phyloP scores from a whole-genome alignment of 768 basidiomycete species.

The Lactifluus rugatus region DNA sequence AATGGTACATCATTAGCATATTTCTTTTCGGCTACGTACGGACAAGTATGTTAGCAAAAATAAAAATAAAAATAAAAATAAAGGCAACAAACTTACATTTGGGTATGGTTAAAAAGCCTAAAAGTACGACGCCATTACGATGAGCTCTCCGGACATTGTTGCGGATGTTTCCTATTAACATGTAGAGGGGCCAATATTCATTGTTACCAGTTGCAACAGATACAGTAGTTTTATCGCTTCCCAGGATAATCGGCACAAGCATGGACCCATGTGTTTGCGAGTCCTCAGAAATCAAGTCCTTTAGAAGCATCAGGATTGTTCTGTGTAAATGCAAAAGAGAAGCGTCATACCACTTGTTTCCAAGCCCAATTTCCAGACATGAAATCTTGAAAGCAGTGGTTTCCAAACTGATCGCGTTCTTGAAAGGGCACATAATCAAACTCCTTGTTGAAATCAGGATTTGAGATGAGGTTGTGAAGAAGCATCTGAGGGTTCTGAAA shows the following conservation, averaged over 20 bases:
- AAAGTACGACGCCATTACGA: conserved; percentile 20
- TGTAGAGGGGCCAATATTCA: conserved; percentile 23
- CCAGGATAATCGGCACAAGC: conserved; percentile 20
- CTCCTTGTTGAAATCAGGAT: too few relatives aligned
- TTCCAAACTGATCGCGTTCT: too few relatives aligned
- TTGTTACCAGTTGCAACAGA: conserved; percentile 23
- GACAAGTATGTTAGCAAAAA: too few relatives aligned
- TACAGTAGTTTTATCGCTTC: conserved; percentile 25
- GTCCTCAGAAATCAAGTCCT: background rate
- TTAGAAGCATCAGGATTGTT: too few relatives aligned
- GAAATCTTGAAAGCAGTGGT: conserved; percentile 22
- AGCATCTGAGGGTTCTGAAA: too few relatives aligned
- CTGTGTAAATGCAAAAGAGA: too few relatives aligned
- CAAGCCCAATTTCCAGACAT: conserved; percentile 37
- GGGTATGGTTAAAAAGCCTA: conserved; percentile 26
- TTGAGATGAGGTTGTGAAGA: too few relatives aligned
- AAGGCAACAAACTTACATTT: conserved; percentile 20
- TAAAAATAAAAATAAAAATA: too few relatives aligned
- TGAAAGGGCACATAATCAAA: too few relatives aligned
- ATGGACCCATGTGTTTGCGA: conserved; percentile 6
- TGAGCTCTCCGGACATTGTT: conserved; percentile 23
- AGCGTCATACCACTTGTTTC: conserved; percentile 28
- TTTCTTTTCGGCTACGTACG: background rate
- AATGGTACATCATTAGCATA: conserved; percentile 11
- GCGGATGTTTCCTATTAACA: conserved; percentile 21